These are phyloP conservation scores for Pugionium dolabratum DNA, from an alignment of 345 rosid species.

Conservation along the genomic window DNA sequence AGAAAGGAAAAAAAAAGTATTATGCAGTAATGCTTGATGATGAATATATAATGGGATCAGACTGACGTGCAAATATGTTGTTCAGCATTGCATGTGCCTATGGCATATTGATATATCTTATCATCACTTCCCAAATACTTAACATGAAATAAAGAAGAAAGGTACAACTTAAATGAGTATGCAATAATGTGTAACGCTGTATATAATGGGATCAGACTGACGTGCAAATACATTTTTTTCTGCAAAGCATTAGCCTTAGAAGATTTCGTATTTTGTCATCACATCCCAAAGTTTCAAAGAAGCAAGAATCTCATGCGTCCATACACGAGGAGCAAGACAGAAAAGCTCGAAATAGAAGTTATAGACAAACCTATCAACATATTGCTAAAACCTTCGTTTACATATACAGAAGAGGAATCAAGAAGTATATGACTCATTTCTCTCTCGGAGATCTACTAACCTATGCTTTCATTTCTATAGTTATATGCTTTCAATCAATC, in stretches of 20 bases:
- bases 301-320: neutral
- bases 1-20: neutral
- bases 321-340: neutral
- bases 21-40: constrained; percentile 3
- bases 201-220: constrained; percentile 52
- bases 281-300: constrained; percentile 31
- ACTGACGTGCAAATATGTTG: constrained; percentile 65
- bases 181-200: neutral
- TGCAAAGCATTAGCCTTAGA: constrained; percentile 41
- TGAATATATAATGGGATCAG: constrained; percentile 44
- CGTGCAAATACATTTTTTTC: constrained; percentile 51
- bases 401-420: neutral
- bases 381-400: neutral
- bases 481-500: neutral
- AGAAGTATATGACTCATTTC: too few species aligned
- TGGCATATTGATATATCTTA: constrained; percentile 36
- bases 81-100: constrained; percentile 54
- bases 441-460: too few species aligned
- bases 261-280: constrained; percentile 37
- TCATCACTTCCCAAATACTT: constrained; percentile 52
- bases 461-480: too few species aligned
- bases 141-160: neutral
- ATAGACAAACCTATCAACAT: neutral
- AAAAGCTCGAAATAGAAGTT: neutral
- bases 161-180: neutral